Percentiles rank a stretch among this genome's conserved stretches.
These are phyloP conservation scores for Sporisorium exsertum DNA, from an alignment of 1,284 basidiomycete species.

Conservation along the genomic window DNA sequence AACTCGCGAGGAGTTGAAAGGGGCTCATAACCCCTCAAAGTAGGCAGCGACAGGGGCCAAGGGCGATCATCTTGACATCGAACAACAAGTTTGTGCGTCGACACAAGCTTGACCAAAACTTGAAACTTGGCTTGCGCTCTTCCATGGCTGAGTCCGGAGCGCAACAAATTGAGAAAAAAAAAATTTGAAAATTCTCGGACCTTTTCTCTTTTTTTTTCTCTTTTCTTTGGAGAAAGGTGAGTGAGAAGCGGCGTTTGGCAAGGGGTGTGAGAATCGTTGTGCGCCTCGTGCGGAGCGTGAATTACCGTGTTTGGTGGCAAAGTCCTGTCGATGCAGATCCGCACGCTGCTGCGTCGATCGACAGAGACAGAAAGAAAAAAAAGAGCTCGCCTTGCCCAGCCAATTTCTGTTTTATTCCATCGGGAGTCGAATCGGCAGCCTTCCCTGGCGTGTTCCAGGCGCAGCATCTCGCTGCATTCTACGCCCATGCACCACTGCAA, in stretches of 20 bases:
- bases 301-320: slow-evolving; percentile 5
- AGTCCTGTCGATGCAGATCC: slow-evolving; percentile 2
- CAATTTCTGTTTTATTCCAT: neutral
- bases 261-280: neutral
- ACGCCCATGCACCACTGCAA: neutral
- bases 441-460: neutral
- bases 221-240: too few relatives aligned
- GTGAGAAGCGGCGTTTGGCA: too few relatives aligned
- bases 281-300: neutral
- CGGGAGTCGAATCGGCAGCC: neutral
- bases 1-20: neutral
- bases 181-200: too few relatives aligned
- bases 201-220: neutral
- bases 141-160: slow-evolving; percentile 7
- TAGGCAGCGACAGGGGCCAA: neutral
- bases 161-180: neutral
- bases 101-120: neutral
- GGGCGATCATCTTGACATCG: neutral
- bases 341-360: slow-evolving; percentile 1
- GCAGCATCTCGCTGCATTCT: neutral
- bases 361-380: neutral
- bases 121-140: neutral
- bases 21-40: neutral
- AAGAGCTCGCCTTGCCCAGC: too few relatives aligned
- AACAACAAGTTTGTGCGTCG: neutral